Evolutionary conservation across 768 basidiomycete genomes (phyloP), one percentile per base, ranked within the genome.

Genomic region (Leccinum uliginosum): DNA sequence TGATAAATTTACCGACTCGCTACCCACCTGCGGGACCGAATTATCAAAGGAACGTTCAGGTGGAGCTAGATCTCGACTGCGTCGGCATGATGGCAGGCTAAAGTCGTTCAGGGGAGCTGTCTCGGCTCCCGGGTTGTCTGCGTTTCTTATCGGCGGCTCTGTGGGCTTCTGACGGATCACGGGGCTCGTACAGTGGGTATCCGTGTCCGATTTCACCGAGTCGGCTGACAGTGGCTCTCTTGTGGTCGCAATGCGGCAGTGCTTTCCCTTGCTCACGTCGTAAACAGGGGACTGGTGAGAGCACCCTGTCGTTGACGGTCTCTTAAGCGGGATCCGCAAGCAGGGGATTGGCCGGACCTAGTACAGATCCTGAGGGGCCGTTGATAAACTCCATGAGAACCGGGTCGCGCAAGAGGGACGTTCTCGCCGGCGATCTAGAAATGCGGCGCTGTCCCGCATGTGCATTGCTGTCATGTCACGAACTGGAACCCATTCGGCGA

Each of bases 201-300:
- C 24, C 40, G 26, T 23, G 43, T 52, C 45, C 49, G 19, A 46
- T 10, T 32, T 46, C 40, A 40, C 17, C 45, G 1, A 40, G 11
- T 27, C 10, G n/a, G 51, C 35, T 29, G n/a, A 38, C 40, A 12
- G 19, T 23, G 43, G 35, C 19, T 10, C 23, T 30, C 21, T 50
- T 21, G 12, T 30, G 19, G 30, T 53, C 45, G 32, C 29, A 53
- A 43, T 50, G 11, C 23, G 29, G 44, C 21, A 29, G 11, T 49
- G 11, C n/a, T 35, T 54, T 57, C 52, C 65, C 52, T 32, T 23
- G 49, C 53, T 38, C 30, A 62, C 34, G 5, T 11, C 40, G 19
- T 21, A 32, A 19, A 38, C 76, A 65, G 55, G 67, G 56, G 55
- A 65, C n/a, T 66, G 68, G n/a, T 51, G 35, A 30, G 10, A 11